Percentiles rank a stretch among this genome's conserved stretches.
Conservation (phyloP, 805 yeast species). For the Suhomyces canberraensis region DNA sequence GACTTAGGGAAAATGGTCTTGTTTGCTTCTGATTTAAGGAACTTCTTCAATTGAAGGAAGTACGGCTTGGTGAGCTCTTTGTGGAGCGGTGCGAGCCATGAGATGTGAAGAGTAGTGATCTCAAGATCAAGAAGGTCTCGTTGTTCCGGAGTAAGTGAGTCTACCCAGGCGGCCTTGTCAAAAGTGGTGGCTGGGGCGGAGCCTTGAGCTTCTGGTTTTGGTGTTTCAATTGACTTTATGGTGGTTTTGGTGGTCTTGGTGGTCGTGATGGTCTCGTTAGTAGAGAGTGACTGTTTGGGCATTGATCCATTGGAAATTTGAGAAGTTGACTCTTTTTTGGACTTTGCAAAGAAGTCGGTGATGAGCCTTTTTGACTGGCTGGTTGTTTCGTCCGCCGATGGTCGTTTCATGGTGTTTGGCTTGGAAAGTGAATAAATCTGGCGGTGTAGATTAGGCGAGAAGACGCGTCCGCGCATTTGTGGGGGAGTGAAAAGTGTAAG, state of each 20-base stretch:
- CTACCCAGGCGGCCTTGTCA: slow-evolving; percentile 52
- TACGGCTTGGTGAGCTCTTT: slow-evolving; percentile 80
- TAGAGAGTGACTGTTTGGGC: no score
- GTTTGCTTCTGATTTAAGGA: slow-evolving; percentile 48
- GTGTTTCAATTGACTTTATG: no score
- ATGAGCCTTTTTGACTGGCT: not conserved
- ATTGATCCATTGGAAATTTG: no score
- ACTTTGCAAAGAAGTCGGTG: slow-evolving; percentile 2
- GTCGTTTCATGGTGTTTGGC: not conserved
- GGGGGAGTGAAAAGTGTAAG: no score
- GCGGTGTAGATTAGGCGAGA: not conserved
- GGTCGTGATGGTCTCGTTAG: no score
- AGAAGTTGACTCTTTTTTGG: no score
- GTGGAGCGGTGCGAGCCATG: slow-evolving; percentile 75
- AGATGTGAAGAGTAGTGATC: slow-evolving; percentile 61
- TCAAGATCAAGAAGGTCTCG: slow-evolving; percentile 59
- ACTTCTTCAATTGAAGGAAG: slow-evolving; percentile 68
- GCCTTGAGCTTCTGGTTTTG: no score
- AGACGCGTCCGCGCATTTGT: no score
- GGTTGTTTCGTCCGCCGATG: not conserved
- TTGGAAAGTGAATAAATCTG: no score
- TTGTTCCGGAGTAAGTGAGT: slow-evolving; percentile 46
- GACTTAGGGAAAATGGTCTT: slow-evolving; percentile 74
- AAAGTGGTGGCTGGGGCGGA: no score
- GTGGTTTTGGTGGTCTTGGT: no score